Evolutionary conservation across 352 stramenopile species (phyloP).

Genomic region (Aphanomyces stellatus): DNA sequence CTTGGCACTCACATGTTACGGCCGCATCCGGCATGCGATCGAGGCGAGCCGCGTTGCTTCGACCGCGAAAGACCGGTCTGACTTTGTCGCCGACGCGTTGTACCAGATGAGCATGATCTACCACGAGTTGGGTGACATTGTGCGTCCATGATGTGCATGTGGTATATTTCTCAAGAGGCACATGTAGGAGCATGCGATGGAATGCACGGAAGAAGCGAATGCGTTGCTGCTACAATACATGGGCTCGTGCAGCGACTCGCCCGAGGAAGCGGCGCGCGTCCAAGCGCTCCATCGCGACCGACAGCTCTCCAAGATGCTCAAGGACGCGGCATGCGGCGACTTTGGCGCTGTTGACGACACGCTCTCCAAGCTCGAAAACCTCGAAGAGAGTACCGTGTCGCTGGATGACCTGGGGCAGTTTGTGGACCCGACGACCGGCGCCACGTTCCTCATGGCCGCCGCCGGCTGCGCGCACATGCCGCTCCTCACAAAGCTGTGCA

Average conservation of each 20-base stretch:
- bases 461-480: constrained; percentile 1
- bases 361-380: background rate
- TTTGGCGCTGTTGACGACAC: constrained; percentile 3
- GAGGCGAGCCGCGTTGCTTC: background rate
- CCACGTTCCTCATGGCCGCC: constrained; percentile 17
- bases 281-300: background rate
- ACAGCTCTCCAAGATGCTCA: background rate
- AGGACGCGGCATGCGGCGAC: constrained; percentile 8
- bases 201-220: constrained; percentile 11
- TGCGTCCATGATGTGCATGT: background rate
- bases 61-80: background rate
- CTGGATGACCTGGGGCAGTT: background rate
- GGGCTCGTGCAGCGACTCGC: background rate
- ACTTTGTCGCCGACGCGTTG: constrained; percentile 14
- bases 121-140: constrained; percentile 18
- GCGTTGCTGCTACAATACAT: constrained; percentile 6
- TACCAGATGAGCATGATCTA: constrained; percentile 18
- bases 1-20: constrained; percentile 8
- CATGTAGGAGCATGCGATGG: background rate
- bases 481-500: background rate
- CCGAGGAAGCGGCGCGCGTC: constrained; percentile 3
- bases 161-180: background rate
- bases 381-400: background rate
- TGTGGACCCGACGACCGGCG: constrained; percentile 6
- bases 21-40: constrained; percentile 9